Base-by-base conservation (phyloP, 1,284 basidiomycete species). In the Anthracocystis panici-leucophaei region DNA sequence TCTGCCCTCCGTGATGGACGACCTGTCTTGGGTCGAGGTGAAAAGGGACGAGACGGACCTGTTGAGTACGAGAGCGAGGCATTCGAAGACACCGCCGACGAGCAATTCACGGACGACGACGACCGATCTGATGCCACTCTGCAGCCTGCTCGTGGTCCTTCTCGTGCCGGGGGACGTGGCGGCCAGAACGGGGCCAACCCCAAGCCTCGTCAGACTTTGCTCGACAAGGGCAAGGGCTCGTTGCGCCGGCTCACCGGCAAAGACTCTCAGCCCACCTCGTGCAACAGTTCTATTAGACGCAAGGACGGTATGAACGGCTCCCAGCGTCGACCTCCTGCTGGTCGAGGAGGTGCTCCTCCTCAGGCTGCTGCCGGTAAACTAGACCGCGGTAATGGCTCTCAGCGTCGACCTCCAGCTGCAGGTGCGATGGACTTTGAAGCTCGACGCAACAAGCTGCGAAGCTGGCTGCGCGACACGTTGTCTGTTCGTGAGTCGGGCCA, bases 391-490 rank as follows among this genome's bases (percentile, higher is more conserved):
- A 55, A 29, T 16, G 54, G 60, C 45, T 64, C 63, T 2, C 31
- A 55, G 23, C 74, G 71, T 21, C 65, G 70, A 8, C 58, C 71
- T 16, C 66, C 74, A 14, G 48, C 54, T 38, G 52, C 72, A n/a
- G 66, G 66, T 11, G 57, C 65, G 3, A 62, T 65, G 63, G 68
- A 78, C 62, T 78, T 75, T 63, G 80, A 84, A 16, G 68, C 72
- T 12, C 75, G 82, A 11, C 77, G 82, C 23, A 74, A 79, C 27
- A 77, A 80, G 65, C 73, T 84, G 33, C 79, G 82, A 25, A 73
- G 55, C 42, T 84, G 82, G 82, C 70, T 84, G 45, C 76, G 82
- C 33, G 82, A 84, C 55, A 69, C 82, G n/a, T 66, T 84, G 27
- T 68, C 82, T 7, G 58, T 82, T 40, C 82, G 82, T 53, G 82